Percentiles rank a stretch among this genome's conserved stretches.
Evolutionary conservation across 176 grass and related monocot genomes (phyloP).

Genomic region (Avena sativa): DNA sequence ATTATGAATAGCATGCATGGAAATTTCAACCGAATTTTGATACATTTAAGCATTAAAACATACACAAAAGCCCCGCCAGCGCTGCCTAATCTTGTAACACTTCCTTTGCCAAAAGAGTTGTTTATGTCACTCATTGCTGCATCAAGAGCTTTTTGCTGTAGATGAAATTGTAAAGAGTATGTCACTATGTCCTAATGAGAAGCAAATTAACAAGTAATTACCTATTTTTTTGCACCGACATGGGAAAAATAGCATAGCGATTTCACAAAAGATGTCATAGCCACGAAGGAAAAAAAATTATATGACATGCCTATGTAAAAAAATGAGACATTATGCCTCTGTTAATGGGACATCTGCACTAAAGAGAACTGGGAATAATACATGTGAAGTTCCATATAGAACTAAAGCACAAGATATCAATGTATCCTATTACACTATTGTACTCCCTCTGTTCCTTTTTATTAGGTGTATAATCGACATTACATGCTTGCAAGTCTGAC

Average conservation of each 20-base stretch:
- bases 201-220: neutral
- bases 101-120: conserved; percentile 96
- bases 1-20: conserved; percentile 25
- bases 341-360: neutral
- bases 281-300: neutral
- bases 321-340: neutral
- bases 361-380: neutral
- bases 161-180: conserved; percentile 38
- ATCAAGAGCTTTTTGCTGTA: conserved; percentile 94
- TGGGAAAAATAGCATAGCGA: neutral
- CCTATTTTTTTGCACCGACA: conserved; percentile 12
- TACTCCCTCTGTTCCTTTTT: neutral
- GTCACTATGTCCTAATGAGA: conserved; percentile 35
- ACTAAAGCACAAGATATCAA: conserved; percentile 4
- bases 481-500: neutral
- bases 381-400: conserved; percentile 8
- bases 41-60: conserved; percentile 31
- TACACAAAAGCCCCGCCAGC: conserved; percentile 94
- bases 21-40: conserved; percentile 9
- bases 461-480: neutral
- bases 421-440: neutral
- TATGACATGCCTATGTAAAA: neutral
- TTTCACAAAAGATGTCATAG: neutral
- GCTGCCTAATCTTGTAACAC: conserved; percentile 97
- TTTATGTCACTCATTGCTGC: conserved; percentile 98